Evolutionary conservation across 2,329 filamentous ascomycete species (phyloP).

Genomic region (Xylariaceae sp.): DNA sequence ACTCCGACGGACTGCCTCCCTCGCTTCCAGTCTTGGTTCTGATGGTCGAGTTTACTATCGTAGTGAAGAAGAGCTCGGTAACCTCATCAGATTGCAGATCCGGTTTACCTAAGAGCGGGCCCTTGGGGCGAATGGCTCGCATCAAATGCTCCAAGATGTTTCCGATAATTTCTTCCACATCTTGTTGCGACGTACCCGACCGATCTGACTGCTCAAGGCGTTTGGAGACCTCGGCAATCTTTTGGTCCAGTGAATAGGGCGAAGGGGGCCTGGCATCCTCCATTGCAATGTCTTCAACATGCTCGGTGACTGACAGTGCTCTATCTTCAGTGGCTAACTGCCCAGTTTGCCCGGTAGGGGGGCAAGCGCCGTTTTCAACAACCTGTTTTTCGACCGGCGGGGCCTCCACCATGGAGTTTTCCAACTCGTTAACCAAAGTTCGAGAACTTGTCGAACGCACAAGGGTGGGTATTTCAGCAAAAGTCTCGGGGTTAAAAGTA

Average conservation of each 20-base stretch:
- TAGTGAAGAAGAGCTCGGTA: constrained; percentile 64
- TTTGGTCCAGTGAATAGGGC: constrained; percentile 40
- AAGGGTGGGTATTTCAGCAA: constrained; percentile 36
- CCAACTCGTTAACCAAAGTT: constrained; percentile 45
- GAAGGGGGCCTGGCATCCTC: constrained; percentile 23
- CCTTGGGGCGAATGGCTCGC: constrained; percentile 73
- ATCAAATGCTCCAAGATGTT: constrained; percentile 89
- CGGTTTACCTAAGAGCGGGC: constrained; percentile 51
- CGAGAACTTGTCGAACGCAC: constrained; percentile 47
- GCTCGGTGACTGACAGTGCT: constrained; percentile 9
- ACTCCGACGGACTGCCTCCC: constrained; percentile 15
- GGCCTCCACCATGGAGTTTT: constrained; percentile 33
- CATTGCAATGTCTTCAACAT: constrained; percentile 28
- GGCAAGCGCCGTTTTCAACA: not conserved
- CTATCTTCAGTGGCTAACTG: constrained; percentile 7
- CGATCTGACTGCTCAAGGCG: constrained; percentile 43
- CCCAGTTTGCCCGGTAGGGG: not conserved
- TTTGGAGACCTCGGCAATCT: constrained; percentile 36
- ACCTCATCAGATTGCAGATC: constrained; percentile 78
- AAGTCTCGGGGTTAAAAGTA: constrained; percentile 31
- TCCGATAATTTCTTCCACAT: constrained; percentile 92
- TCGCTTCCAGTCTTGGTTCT: constrained; percentile 36
- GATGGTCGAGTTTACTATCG: constrained; percentile 55
- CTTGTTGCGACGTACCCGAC: constrained; percentile 69
- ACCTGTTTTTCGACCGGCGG: constrained; percentile 20